Conservation (phyloP, 2,329 filamentous ascomycete species). For the Leptodontidium sp. region DNA sequence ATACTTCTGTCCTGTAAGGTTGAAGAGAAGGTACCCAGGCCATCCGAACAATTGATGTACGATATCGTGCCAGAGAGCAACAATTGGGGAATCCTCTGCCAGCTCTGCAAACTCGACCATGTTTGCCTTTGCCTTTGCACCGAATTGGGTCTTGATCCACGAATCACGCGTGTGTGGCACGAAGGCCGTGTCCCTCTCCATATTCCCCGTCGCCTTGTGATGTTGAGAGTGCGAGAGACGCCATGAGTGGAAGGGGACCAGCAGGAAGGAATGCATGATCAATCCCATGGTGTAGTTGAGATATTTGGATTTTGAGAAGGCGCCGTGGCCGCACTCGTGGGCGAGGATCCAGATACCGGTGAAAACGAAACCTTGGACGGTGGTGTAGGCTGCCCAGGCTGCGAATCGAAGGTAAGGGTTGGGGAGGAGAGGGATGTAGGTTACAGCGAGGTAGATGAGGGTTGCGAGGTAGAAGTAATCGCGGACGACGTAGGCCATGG, state of each 20-base stretch:
- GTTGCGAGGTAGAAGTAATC: conserved; percentile 60
- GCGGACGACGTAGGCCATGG: conserved; percentile 65
- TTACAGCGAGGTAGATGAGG: conserved; percentile 58
- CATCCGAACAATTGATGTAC: conserved; percentile 71
- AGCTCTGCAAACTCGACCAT: conserved; percentile 58
- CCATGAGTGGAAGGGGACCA: conserved; percentile 78
- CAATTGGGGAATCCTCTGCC: conserved; percentile 69
- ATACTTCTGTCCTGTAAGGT: conserved; percentile 51
- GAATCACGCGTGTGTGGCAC: conserved; percentile 58
- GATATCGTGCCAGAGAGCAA: conserved; percentile 61
- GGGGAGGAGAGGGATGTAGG: conserved; percentile 61
- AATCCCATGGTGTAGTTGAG: conserved; percentile 72
- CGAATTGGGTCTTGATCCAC: conserved; percentile 44
- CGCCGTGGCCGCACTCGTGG: conserved; percentile 76
- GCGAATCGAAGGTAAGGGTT: conserved; percentile 51
- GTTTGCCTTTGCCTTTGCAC: conserved; percentile 40
- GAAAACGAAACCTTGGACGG: conserved; percentile 70
- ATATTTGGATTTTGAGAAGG: conserved; percentile 65
- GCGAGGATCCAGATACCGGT: conserved; percentile 77
- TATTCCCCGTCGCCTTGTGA: conserved; percentile 73
- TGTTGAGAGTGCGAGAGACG: conserved; percentile 75
- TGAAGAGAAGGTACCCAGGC: conserved; percentile 69
- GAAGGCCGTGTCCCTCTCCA: conserved; percentile 72
- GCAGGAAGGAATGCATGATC: conserved; percentile 69
- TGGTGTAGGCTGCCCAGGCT: conserved; percentile 68